Evolutionary conservation across 495 filamentous ascomycete genomes (phyloP), one percentile per base, ranked within the genome.

Genomic region (Xylaria curta): DNA sequence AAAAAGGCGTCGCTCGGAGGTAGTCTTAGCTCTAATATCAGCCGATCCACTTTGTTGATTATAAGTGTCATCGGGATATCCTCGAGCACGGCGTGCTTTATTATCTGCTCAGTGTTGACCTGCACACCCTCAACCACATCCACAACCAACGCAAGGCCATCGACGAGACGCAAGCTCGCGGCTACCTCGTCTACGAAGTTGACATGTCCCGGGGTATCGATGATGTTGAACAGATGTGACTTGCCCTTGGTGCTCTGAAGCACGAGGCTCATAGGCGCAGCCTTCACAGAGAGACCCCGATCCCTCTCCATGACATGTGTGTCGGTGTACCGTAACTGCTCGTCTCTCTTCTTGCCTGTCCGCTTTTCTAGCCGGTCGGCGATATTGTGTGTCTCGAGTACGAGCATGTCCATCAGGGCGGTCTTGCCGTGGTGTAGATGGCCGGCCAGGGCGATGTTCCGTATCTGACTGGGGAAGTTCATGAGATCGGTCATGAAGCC

Each of bases 111-210:
- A 0, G 96, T 97, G 78, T 96, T 97, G 72, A 94, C 89, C 82
- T 98, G 97, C 9, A 99, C 96, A 21, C 96, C 96, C 79, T 99
- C 96, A n/a, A 99, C 94, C 33, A 98, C 93, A 81, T 99, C 96
- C 24, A 99, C 94, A 24, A 99, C 92, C 53, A 99, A 82, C 54
- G 97, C 93, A 10, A 98, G 91, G 66, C 97, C 96, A 77, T 99
- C 96, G 36, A 91, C 95, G 49, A 99, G 82, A 21, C 96, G 91
- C 71, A 97, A 82, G 2, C 94, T 91, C 3, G 94, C 90, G 7
- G 96, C 95, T 12, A 99, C 92, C 80, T 99, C 96, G 79, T 99
- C 96, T 24, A 96, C 94, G 78, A 99, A 99, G 76, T 98, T 97
- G 75, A 98, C 97, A 82, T 99, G 96, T 8, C 96, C 96, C 0